Conservation (phyloP, 1,139 yeast genomes). For the Pichia sp. region DNA sequence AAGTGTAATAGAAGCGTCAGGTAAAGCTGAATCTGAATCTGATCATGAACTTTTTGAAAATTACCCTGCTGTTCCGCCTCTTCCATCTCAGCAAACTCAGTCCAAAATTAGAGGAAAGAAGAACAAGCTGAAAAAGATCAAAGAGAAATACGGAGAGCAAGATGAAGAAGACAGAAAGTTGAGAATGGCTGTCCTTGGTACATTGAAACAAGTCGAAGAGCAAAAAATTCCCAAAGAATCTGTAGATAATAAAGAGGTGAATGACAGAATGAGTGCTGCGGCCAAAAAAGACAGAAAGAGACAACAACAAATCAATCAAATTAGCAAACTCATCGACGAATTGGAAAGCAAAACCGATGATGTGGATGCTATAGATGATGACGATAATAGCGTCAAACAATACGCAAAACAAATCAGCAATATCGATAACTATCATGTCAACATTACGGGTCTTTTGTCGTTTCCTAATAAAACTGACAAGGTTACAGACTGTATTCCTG, state of each 20-base stretch:
- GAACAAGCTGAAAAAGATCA: slow-evolving; percentile 76
- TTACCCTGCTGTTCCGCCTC: slow-evolving; percentile 13
- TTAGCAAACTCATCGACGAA: slow-evolving; percentile 31
- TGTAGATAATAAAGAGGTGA: slow-evolving; percentile 33
- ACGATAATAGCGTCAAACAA: slow-evolving; percentile 36
- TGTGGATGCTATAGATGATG: slow-evolving; percentile 28
- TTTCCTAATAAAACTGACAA: slow-evolving; percentile 44
- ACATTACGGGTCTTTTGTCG: slow-evolving; percentile 31
- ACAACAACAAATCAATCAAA: slow-evolving; percentile 30
- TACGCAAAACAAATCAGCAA: slow-evolving; percentile 18
- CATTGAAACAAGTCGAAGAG: slow-evolving; percentile 59
- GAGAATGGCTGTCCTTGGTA: slow-evolving; percentile 79
- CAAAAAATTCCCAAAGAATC: slow-evolving; percentile 12
- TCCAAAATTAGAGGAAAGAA: slow-evolving; percentile 73
- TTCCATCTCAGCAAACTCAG: slow-evolving; percentile 30
- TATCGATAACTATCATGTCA: slow-evolving; percentile 28
- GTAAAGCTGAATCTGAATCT: slow-evolving; percentile 6
- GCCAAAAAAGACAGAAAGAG: slow-evolving; percentile 30
- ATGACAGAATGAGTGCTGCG: slow-evolving; percentile 30
- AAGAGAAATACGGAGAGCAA: slow-evolving; percentile 80
- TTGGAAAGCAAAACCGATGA: slow-evolving; percentile 32
- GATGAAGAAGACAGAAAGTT: slow-evolving; percentile 80
- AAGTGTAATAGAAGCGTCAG: not conserved
- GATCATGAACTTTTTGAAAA: slow-evolving; percentile 7
- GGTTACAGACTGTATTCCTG: slow-evolving; percentile 64